Conservation (phyloP, 2,329 filamentous ascomycete species). For the Epichloe gansuensis region DNA sequence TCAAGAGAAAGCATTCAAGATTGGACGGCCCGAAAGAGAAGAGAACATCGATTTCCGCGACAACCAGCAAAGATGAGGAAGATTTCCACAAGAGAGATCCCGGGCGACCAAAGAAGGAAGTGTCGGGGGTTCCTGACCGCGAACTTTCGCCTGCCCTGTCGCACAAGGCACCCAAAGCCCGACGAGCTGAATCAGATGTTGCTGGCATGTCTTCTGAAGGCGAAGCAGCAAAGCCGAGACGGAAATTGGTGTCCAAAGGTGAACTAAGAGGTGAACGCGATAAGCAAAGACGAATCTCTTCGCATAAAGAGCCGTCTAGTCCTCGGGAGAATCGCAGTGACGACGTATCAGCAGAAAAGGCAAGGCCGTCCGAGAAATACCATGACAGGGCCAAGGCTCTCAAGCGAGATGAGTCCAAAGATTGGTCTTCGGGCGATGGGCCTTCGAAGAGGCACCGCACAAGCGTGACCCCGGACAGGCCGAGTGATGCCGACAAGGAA, state of each 20-base stretch:
- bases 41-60: slow-evolving; percentile 29
- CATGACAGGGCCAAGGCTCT: slow-evolving; percentile 48
- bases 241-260: slow-evolving; percentile 50
- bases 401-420: slow-evolving; percentile 48
- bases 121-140: slow-evolving; percentile 37
- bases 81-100: slow-evolving; percentile 37
- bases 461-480: slow-evolving; percentile 44
- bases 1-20: slow-evolving; percentile 30
- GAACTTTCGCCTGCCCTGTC: slow-evolving; percentile 36
- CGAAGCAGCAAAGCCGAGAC: slow-evolving; percentile 44
- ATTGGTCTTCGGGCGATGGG: slow-evolving; percentile 38
- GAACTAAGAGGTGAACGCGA: slow-evolving; percentile 48
- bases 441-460: slow-evolving; percentile 44
- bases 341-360: slow-evolving; percentile 35
- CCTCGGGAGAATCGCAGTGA: slow-evolving; percentile 37
- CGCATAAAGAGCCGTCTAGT: slow-evolving; percentile 39
- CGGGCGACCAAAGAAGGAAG: slow-evolving; percentile 43
- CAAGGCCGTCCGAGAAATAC: slow-evolving; percentile 38
- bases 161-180: slow-evolving; percentile 37
- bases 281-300: slow-evolving; percentile 36
- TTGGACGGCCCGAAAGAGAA: slow-evolving; percentile 37
- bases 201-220: slow-evolving; percentile 41
- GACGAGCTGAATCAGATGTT: slow-evolving; percentile 40
- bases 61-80: slow-evolving; percentile 32
- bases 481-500: slow-evolving; percentile 40